A percentile compares a stretch with the other conserved stretches of the same genome.
These are phyloP conservation scores for Schoenoplectus triqueter DNA, from an alignment of 202 grass and related monocot genomes.

Conservation along the genomic window DNA sequence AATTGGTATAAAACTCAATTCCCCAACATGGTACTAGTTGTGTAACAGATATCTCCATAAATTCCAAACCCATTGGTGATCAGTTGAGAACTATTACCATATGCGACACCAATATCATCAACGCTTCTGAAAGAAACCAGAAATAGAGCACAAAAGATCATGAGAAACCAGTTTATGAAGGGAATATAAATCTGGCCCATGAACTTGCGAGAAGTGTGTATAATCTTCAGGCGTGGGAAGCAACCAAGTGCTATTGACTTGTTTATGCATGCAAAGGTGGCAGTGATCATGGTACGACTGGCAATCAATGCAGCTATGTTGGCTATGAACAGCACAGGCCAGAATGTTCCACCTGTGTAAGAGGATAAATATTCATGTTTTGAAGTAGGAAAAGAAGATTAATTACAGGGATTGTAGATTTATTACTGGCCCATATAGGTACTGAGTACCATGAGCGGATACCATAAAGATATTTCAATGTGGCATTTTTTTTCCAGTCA, in stretches of 20 bases:
- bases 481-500: background rate
- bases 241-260: conserved; percentile 83
- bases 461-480: background rate
- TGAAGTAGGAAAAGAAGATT: background rate
- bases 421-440: background rate
- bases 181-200: conserved; percentile 90
- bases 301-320: conserved; percentile 84
- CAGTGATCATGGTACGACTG: conserved; percentile 75
- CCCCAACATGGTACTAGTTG: too few species aligned
- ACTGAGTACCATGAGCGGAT: background rate
- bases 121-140: conserved; percentile 59
- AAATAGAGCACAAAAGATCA: conserved; percentile 68
- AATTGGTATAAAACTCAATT: too few species aligned
- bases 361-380: conserved; percentile 12
- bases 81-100: conserved; percentile 56
- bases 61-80: background rate
- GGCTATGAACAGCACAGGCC: conserved; percentile 83
- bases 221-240: conserved; percentile 84
- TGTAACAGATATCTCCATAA: background rate
- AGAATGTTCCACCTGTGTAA: conserved; percentile 63
- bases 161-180: conserved; percentile 79
- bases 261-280: conserved; percentile 86
- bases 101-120: conserved; percentile 73
- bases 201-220: conserved; percentile 87
- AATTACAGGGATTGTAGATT: background rate